Conservation (phyloP, 768 basidiomycete genomes). For the Podaxis sp. region DNA sequence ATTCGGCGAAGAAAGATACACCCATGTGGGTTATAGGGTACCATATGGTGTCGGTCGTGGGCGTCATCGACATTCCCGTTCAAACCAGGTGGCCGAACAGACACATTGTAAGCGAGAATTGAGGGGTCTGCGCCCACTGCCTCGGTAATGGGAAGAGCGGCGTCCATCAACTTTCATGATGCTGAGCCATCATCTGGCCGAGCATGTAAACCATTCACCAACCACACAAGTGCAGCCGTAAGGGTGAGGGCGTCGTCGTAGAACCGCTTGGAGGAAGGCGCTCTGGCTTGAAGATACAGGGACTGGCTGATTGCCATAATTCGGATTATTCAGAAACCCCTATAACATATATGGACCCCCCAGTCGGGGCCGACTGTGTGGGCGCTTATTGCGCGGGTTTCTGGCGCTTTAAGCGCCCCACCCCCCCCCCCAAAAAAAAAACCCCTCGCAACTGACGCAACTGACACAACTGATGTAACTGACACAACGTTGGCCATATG, state of each 20-base stretch:
- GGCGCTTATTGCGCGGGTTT: no score
- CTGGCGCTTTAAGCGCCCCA: no score
- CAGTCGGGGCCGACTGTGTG: no score
- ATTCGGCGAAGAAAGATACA: neutral
- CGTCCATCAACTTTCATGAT: slow-evolving; percentile 14
- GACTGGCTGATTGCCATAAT: neutral
- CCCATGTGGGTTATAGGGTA: neutral
- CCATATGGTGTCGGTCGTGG: neutral
- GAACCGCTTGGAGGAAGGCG: neutral
- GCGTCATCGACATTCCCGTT: neutral
- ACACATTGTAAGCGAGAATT: neutral
- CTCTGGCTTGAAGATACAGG: neutral
- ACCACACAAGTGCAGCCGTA: slow-evolving; percentile 15
- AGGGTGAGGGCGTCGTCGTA: slow-evolving; percentile 1
- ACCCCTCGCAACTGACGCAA: no score
- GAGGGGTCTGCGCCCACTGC: neutral
- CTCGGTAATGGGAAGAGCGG: slow-evolving; percentile 8
- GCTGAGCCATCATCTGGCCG: slow-evolving; percentile 17
- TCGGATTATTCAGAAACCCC: neutral
- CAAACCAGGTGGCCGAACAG: neutral
- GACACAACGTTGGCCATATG: no score
- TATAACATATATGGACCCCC: no score
- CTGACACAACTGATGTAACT: no score
- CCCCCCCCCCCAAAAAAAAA: no score
- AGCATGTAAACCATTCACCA: slow-evolving; percentile 19